Conservation (phyloP, 176 grass and related monocot species). For the Otatea glauca region DNA sequence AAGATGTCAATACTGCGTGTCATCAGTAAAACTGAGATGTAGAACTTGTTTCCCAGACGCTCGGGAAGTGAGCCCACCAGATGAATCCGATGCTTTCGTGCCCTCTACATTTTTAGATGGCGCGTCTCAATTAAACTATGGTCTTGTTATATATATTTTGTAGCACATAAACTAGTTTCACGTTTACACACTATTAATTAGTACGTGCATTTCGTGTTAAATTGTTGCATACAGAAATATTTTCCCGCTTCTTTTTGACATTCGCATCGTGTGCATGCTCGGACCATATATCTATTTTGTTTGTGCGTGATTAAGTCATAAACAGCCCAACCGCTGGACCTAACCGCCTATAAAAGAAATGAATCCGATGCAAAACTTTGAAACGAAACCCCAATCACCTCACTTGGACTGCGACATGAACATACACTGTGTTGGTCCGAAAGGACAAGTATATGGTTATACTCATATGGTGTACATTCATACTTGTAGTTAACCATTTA, state of each 20-base stretch:
- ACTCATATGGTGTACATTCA: too few species aligned
- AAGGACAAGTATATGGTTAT: not conserved
- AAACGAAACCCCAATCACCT: conserved; percentile 24
- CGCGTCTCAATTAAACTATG: too few species aligned
- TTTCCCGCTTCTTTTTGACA: not conserved
- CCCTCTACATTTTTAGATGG: too few species aligned
- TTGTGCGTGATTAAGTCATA: too few species aligned
- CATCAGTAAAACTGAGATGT: too few species aligned
- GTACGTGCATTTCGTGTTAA: not conserved
- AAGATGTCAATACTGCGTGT: too few species aligned
- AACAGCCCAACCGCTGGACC: not conserved
- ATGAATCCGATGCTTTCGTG: too few species aligned
- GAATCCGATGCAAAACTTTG: conserved; percentile 44
- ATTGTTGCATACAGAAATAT: not conserved
- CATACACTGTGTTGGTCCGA: not conserved
- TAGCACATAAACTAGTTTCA: not conserved
- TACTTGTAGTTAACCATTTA: not conserved
- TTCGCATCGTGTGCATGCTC: not conserved
- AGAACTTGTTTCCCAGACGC: too few species aligned
- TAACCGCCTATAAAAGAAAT: not conserved
- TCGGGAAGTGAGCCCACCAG: too few species aligned
- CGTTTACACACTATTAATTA: not conserved
- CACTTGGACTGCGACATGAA: not conserved
- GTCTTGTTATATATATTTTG: too few species aligned
- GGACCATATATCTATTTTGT: too few species aligned